Base-by-base conservation (phyloP, 2,329 filamentous ascomycete species). In the Pseudocercospora pini-densiflorae region DNA sequence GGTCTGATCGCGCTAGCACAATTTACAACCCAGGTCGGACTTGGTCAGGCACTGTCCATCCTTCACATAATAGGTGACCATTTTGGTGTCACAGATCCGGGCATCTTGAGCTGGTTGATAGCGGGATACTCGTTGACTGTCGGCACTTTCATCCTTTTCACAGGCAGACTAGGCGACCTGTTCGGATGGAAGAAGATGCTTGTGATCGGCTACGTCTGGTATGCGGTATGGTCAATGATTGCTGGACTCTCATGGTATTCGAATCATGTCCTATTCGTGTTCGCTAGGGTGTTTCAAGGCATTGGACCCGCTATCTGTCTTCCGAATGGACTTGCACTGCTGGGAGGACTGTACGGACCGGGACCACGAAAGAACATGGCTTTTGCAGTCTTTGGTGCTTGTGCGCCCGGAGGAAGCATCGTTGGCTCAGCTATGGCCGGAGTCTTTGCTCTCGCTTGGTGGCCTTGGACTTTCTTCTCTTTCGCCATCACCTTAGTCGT, bases 131-230 rank as follows among this genome's bases (percentile, higher is more conserved):
- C 75, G 51, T 71, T 82, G 29, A 81, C 81, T 1, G 79, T 81
- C 12, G 81, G 81, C 24, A 81, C 80, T 3, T 82, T 82, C 68
- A 82, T 83, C 64, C 75, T 82, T 43, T 78, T 81, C 36, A 78
- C 79, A 10, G 81, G 81, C 10, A 76, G 80, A n/a, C 68, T 81
- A 9, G 81, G 81, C n/a, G 81, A 82, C 62, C 76, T 80, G 9
- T 76, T 81, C 29, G 81, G 81, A 5, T 78, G 82, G 75, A 81
- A 81, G 68, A 75, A 75, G 7, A 75, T 82, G 66, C 77, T 81
- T 24, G 73, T 77, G 27, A 74, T 81, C 53, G 81, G 81, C 1
- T 81, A 78, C 63, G 68, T 73, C 23, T 81, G 78, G 73, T 76
- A 79, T 14, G 78, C 74, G 7, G 65, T 81, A 8, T 82, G 79